These are phyloP conservation scores for Parathielavia appendiculata DNA, from an alignment of 495 filamentous ascomycete genomes.

Conservation along the genomic window DNA sequence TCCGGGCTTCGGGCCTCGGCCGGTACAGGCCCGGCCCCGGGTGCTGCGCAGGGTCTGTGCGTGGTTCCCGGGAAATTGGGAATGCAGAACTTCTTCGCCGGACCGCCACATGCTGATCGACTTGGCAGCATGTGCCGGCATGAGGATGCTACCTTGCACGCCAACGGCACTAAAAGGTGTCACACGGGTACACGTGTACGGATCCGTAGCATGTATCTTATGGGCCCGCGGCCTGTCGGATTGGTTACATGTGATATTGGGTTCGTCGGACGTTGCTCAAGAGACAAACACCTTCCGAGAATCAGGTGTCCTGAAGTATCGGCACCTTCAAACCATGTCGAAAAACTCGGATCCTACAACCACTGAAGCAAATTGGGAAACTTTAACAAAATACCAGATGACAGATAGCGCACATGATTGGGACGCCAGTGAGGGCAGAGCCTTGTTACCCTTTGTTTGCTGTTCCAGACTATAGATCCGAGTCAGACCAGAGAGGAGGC, in stretches of 20 bases:
- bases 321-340: too few species aligned
- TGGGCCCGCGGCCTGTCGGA: too few species aligned
- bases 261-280: background rate
- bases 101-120: background rate
- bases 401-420: too few species aligned
- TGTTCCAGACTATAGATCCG: background rate
- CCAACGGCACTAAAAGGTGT: too few species aligned
- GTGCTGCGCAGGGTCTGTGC: slow-evolving; percentile 4
- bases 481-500: background rate
- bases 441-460: background rate
- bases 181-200: too few species aligned
- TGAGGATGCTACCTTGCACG: background rate
- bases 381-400: background rate
- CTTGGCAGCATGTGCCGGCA: background rate
- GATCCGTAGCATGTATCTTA: too few species aligned
- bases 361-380: too few species aligned
- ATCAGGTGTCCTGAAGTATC: too few species aligned
- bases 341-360: too few species aligned
- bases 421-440: too few species aligned
- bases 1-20: slow-evolving; percentile 12
- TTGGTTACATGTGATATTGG: background rate
- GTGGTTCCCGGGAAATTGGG: background rate
- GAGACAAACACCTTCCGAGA: too few species aligned
- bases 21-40: slow-evolving; percentile 2
- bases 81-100: background rate